Conservation (phyloP, 345 rosid species). For the Stellera chamaejasme region DNA sequence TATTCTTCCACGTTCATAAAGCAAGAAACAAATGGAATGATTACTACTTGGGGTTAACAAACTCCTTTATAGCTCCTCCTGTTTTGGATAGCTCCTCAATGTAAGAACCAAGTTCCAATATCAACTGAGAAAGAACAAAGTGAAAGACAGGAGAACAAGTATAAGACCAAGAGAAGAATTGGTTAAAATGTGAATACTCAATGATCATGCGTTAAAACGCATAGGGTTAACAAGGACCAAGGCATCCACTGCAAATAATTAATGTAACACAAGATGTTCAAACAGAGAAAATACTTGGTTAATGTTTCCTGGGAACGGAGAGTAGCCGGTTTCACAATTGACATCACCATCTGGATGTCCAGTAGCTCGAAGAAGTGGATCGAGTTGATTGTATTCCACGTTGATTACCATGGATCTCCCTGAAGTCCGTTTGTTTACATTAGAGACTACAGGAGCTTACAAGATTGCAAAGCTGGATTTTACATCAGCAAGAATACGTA, state of each 20-base stretch:
- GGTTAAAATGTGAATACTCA: not conserved
- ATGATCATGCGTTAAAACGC: no score
- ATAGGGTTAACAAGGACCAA: no score
- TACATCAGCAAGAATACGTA: not conserved
- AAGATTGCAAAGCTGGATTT: not conserved
- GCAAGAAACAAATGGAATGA: constrained; percentile 14
- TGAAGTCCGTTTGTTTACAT: constrained; percentile 23
- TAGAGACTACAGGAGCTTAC: not conserved
- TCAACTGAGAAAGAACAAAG: constrained; percentile 44
- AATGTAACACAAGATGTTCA: not conserved
- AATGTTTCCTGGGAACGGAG: constrained; percentile 98
- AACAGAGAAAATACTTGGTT: constrained; percentile 48
- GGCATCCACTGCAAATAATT: no score
- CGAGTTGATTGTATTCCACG: constrained; percentile 98
- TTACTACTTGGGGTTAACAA: constrained; percentile 99
- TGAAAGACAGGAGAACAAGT: not conserved
- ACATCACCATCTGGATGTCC: constrained; percentile 87
- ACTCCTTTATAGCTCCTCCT: constrained; percentile 92
- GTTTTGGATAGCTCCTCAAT: constrained; percentile 83
- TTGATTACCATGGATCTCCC: constrained; percentile 95
- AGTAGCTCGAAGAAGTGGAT: constrained; percentile 88
- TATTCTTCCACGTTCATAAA: not conserved
- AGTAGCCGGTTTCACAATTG: constrained; percentile 84
- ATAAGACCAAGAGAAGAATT: no score
- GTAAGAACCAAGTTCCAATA: constrained; percentile 76